Evolutionary conservation across 1,284 basidiomycete species (phyloP).

Genomic region (Ceratobasidium sp.): DNA sequence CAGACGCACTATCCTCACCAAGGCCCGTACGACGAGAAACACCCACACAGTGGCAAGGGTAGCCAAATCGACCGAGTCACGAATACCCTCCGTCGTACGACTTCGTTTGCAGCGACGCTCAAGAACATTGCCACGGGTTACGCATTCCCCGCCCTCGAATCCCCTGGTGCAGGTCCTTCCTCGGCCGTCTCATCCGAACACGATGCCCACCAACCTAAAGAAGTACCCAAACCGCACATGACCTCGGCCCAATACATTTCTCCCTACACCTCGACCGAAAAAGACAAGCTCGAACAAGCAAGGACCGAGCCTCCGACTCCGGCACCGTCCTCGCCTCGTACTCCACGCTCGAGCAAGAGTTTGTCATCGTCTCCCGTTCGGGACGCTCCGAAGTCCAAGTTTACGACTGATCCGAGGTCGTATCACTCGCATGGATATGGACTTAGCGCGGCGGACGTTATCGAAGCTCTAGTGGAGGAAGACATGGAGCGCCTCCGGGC

Average conservation of each 20-base stretch:
- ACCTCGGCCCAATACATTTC: constrained; percentile 76
- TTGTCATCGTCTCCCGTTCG: constrained; percentile 1
- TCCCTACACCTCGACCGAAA: constrained; percentile 58
- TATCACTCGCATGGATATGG: constrained; percentile 46
- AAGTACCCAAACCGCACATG: constrained; percentile 70
- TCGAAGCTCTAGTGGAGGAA: constrained; percentile 87
- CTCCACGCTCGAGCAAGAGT: constrained; percentile 3
- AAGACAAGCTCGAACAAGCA: neutral
- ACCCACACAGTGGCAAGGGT: too few relatives aligned
- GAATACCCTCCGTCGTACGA: constrained; percentile 72
- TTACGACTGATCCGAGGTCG: constrained; percentile 36
- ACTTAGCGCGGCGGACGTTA: constrained; percentile 75
- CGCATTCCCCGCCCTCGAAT: constrained; percentile 60
- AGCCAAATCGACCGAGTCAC: constrained; percentile 30
- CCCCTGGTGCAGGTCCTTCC: constrained; percentile 29
- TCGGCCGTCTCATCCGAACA: too few relatives aligned
- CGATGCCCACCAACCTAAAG: constrained; percentile 50
- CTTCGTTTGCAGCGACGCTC: constrained; percentile 84
- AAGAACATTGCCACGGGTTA: constrained; percentile 75
- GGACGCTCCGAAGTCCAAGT: constrained; percentile 18
- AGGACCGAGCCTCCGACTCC: constrained; percentile 6
- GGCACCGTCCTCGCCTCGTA: constrained; percentile 19
- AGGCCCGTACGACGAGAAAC: constrained; percentile 46
- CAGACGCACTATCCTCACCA: constrained; percentile 35
- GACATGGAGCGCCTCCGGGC: constrained; percentile 86